These are phyloP conservation scores for Colletotrichum echinochloae DNA, from an alignment of 2,329 filamentous ascomycete genomes.

Conservation along the genomic window DNA sequence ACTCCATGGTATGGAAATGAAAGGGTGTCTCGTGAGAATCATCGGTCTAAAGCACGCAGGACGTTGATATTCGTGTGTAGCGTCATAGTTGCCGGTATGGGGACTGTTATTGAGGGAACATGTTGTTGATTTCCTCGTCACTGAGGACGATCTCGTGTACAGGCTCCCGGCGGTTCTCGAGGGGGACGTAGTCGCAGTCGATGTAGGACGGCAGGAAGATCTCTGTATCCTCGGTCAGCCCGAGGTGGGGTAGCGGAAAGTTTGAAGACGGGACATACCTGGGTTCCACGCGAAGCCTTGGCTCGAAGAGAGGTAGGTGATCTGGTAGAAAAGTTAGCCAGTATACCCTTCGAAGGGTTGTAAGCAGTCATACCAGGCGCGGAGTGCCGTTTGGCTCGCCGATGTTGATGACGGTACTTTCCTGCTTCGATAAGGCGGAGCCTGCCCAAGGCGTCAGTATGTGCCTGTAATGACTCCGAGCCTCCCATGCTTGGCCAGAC, in stretches of 20 bases:
- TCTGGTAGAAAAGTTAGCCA: constrained; percentile 59
- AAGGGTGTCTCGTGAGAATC: constrained; percentile 41
- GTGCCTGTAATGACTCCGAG: not conserved
- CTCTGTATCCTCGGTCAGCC: constrained; percentile 60
- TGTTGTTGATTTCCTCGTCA: constrained; percentile 78
- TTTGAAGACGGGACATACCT: constrained; percentile 58
- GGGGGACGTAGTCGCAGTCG: constrained; percentile 78
- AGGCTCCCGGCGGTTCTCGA: constrained; percentile 81
- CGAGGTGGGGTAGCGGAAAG: not conserved
- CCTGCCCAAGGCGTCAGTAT: constrained; percentile 62
- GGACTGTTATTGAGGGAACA: constrained; percentile 70
- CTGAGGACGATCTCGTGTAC: constrained; percentile 82
- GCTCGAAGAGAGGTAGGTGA: constrained; percentile 82
- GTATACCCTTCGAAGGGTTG: not conserved
- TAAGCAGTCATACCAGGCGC: constrained; percentile 69
- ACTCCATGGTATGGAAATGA: constrained; percentile 38
- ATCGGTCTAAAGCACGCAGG: constrained; percentile 46
- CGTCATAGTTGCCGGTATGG: constrained; percentile 19
- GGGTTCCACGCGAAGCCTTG: constrained; percentile 89
- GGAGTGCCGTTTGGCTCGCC: constrained; percentile 79
- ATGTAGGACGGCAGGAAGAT: constrained; percentile 85
- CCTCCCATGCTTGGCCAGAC: not conserved
- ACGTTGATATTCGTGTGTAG: constrained; percentile 28
- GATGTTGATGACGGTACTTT: constrained; percentile 85
- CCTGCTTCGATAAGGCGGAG: constrained; percentile 77